phyloP scores from a whole-genome alignment of 257 asterid species.

The Capsicum chinense region DNA sequence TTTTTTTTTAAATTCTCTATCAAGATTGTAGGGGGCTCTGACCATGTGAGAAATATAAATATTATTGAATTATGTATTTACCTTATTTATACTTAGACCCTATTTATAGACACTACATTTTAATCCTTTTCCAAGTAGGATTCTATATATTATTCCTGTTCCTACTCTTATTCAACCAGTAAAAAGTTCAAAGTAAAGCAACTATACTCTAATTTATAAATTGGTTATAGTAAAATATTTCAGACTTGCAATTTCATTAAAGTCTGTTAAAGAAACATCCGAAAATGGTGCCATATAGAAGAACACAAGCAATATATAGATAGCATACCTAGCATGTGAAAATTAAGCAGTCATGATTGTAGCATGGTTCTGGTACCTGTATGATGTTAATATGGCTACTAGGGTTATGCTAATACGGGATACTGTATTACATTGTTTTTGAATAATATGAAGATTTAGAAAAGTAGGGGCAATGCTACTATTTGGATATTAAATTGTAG shows the following conservation, averaged over 20 bases:
- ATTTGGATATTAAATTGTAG: not conserved
- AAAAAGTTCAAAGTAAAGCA: not conserved
- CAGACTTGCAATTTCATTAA: not conserved
- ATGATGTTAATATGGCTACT: not conserved
- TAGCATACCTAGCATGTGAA: slow-evolving; percentile 2
- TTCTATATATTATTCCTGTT: too few species aligned
- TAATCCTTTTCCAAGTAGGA: too few species aligned
- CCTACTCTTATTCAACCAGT: too few species aligned
- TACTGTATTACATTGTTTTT: not conserved
- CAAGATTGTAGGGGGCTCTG: too few species aligned
- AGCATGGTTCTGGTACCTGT: not conserved
- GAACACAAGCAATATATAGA: not conserved
- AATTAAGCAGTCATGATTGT: not conserved
- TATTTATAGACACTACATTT: too few species aligned
- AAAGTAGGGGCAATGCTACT: not conserved
- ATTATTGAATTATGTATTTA: too few species aligned
- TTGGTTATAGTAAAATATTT: not conserved
- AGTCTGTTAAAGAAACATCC: not conserved
- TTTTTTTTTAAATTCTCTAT: too few species aligned
- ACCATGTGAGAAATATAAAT: too few species aligned
- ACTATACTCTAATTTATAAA: not conserved
- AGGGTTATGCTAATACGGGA: not conserved
- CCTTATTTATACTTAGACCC: too few species aligned
- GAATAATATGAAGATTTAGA: not conserved
- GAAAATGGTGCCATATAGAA: not conserved